Percentiles rank a stretch among this genome's conserved stretches.
Evolutionary conservation across 352 stramenopile species (phyloP).

Genomic region (Thraustochytrium striatum): DNA sequence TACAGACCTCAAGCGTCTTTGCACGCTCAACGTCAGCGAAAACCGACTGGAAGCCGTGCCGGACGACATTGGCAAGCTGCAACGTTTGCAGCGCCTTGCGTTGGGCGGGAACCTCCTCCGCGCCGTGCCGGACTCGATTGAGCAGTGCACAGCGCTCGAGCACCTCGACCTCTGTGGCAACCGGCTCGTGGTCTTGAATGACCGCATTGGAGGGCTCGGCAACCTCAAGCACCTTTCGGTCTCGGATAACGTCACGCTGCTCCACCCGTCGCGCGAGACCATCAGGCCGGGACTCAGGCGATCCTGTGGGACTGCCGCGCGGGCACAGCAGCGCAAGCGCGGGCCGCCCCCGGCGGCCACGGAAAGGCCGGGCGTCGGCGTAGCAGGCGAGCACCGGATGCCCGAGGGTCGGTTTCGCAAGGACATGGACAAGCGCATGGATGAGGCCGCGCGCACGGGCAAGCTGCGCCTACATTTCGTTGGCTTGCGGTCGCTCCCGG

Average conservation of each 20-base stretch:
- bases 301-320: constrained; percentile 39
- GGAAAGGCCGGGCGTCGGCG: not conserved
- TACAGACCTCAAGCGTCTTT: not conserved
- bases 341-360: not conserved
- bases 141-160: not conserved
- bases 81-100: not conserved
- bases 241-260: not conserved
- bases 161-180: constrained; percentile 13
- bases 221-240: constrained; percentile 1
- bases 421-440: not conserved
- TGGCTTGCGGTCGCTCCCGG: not conserved
- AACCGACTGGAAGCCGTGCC: constrained; percentile 11
- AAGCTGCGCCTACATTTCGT: constrained; percentile 35
- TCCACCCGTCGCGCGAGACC: not conserved
- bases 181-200: not conserved
- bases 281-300: not conserved
- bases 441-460: not conserved
- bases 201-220: not conserved
- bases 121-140: not conserved
- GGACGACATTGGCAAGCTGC: not conserved
- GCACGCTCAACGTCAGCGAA: not conserved
- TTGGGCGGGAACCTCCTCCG: not conserved
- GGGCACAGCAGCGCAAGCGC: not conserved
- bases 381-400: constrained; percentile 13
- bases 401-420: constrained; percentile 30